Evolutionary conservation across 495 filamentous ascomycete species (phyloP).

Genomic region (Neurospora cerealis): DNA sequence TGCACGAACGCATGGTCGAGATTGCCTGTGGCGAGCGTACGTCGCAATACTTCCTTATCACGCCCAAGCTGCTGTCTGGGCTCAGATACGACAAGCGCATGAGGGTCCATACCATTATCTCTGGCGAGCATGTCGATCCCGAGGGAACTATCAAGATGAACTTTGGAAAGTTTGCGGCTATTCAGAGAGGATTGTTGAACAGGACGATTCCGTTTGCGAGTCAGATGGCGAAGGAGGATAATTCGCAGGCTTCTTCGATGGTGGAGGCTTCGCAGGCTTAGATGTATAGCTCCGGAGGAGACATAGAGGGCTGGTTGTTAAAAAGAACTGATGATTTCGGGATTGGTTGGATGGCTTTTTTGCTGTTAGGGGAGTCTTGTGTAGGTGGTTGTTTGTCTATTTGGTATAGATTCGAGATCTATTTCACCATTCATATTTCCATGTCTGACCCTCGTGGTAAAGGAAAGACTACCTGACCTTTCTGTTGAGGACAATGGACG

Average conservation of each 20-base stretch:
- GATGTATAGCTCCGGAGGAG: not conserved
- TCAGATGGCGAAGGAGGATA: not conserved
- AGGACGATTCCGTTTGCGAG: not conserved
- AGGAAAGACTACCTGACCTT: not conserved
- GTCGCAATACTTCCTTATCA: slow-evolving; percentile 85
- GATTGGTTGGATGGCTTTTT: not conserved
- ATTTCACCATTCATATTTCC: not conserved
- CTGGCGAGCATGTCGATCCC: slow-evolving; percentile 67
- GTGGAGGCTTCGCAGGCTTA: not conserved
- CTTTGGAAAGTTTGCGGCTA: slow-evolving; percentile 40
- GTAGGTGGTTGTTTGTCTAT: not conserved
- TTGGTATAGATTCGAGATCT: not conserved
- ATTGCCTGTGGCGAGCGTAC: slow-evolving; percentile 75
- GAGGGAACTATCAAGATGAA: slow-evolving; percentile 49
- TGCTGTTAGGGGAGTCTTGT: not conserved
- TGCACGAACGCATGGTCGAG: slow-evolving; percentile 92
- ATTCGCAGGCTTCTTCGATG: not conserved
- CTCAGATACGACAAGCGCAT: slow-evolving; percentile 81
- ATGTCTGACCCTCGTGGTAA: not conserved
- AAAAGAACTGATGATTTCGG: not conserved
- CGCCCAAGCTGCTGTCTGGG: slow-evolving; percentile 84
- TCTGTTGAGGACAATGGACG: not conserved
- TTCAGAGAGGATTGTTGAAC: slow-evolving; percentile 27
- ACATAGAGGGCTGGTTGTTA: not conserved
- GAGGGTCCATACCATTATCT: slow-evolving; percentile 87